phyloP scores from a whole-genome alignment of 2,329 filamentous ascomycete genomes.

The Aaosphaeria pasadenensis region DNA sequence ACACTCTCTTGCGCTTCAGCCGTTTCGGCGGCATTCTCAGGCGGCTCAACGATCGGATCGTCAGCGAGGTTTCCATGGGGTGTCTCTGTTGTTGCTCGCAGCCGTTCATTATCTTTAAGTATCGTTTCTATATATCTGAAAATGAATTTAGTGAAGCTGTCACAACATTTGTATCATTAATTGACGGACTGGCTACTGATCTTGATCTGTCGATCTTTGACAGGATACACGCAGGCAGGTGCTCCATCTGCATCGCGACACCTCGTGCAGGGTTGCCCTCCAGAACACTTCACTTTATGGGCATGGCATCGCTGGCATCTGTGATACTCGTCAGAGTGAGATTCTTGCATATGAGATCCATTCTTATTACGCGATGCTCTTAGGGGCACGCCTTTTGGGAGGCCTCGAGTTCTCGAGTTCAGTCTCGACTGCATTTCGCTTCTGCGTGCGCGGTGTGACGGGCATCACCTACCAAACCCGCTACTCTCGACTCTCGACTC shows the following conservation, averaged over 20 bases:
- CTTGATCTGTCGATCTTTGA: conserved; percentile 27
- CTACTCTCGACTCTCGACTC: too few species aligned
- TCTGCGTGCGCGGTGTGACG: too few species aligned
- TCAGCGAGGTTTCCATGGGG: neutral
- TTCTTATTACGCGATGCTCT: neutral
- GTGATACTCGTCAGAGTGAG: neutral
- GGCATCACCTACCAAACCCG: too few species aligned
- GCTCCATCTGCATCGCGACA: conserved; percentile 17
- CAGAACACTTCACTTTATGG: conserved; percentile 35
- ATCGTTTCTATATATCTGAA: conserved; percentile 25
- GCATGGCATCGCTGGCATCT: conserved; percentile 25
- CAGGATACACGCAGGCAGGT: conserved; percentile 22
- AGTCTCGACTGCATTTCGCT: too few species aligned
- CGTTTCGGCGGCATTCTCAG: neutral
- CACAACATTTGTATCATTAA: neutral
- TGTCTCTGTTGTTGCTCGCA: conserved; percentile 10
- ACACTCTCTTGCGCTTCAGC: conserved; percentile 7
- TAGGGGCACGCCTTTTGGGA: neutral
- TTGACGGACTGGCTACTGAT: conserved; percentile 21
- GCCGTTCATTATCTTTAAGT: conserved; percentile 26
- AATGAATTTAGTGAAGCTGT: neutral
- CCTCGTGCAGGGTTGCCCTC: conserved; percentile 28
- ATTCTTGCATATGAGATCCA: neutral
- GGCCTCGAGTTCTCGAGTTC: too few species aligned
- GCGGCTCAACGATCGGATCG: neutral